Evolutionary conservation across 371 early-diverging fungal species (phyloP).

Genomic region (Apophysomyces trapeziformis): DNA sequence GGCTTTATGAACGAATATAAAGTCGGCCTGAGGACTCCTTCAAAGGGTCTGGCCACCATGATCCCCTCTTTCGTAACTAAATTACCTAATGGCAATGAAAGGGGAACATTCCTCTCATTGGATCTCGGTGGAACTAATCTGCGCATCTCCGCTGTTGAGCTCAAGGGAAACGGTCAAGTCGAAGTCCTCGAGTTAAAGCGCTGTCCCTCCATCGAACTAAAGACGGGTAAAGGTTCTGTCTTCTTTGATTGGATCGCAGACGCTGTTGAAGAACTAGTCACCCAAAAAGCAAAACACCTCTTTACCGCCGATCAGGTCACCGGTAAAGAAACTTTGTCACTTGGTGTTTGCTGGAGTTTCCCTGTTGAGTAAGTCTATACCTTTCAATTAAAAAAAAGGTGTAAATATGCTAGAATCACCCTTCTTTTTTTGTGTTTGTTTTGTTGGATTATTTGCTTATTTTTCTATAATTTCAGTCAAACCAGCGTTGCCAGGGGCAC

Average conservation of each 20-base stretch:
- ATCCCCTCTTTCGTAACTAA: slow-evolving; percentile 87
- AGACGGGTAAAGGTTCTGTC: slow-evolving; percentile 65
- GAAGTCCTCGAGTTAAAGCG: slow-evolving; percentile 79
- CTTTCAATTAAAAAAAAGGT: no score
- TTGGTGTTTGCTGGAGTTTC: slow-evolving; percentile 58
- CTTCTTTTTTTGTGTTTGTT: not conserved
- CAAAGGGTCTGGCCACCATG: slow-evolving; percentile 60
- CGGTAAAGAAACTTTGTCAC: slow-evolving; percentile 45
- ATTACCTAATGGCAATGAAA: slow-evolving; percentile 85
- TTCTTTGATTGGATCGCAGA: slow-evolving; percentile 94
- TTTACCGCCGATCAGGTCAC: slow-evolving; percentile 31
- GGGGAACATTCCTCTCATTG: slow-evolving; percentile 84
- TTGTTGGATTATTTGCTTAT: not conserved
- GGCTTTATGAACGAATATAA: slow-evolving; percentile 52
- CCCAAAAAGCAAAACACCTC: slow-evolving; percentile 31
- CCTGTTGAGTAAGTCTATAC: slow-evolving; percentile 48
- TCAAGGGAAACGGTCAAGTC: slow-evolving; percentile 75
- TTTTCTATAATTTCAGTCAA: slow-evolving; percentile 55
- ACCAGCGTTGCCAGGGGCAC: slow-evolving; percentile 73
- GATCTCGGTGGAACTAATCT: slow-evolving; percentile 95
- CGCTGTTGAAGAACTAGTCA: slow-evolving; percentile 41
- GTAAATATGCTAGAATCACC: not conserved
- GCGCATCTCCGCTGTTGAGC: slow-evolving; percentile 80
- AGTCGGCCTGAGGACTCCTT: slow-evolving; percentile 44
- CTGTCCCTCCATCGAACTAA: slow-evolving; percentile 39